Evolutionary conservation across 805 yeast genomes (phyloP), one percentile per base, ranked within the genome.

Genomic region (Scheffersomyces spartinae): DNA sequence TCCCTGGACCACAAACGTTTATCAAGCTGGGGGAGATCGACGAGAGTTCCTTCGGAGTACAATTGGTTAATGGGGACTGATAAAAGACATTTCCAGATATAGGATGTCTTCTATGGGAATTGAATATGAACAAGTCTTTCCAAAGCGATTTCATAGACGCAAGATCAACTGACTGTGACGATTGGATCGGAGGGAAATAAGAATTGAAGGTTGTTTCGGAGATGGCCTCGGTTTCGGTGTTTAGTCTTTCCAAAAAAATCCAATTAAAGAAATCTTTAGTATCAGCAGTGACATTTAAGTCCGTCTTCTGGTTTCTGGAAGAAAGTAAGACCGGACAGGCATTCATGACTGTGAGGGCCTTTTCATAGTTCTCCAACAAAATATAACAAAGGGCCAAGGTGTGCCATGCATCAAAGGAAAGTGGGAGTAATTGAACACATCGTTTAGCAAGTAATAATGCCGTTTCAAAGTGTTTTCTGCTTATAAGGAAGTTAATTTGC

Each of bases 361-460:
- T 34, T 17, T 35, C 35, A 31, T 34, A 52, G 25, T 56, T 41
- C 10, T 40, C 37, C 6, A 20, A 30, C 24, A 57, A 33, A 13
- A 52, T 36, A 27, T 55, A 52, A 30, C 55, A 43, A 11, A 58
- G 38, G 2, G 59, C 42, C 22, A 60, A 38, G 20, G 40, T 39
- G 38, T 41, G 49, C 66, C 66, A 60, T 18, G 53, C 44, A 18
- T 58, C 64, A 29, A 50, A 60, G 33, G 59, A 64, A 12, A 59
- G 40, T 5, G 64, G 64, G 19, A 58, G 33, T 7, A 56, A 39
- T 14, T 39, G 29, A 15, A 57, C 47, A 12, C 55, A 45, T 7
- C 38, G 41, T 21, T 50, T 35, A 9, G 64, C 54, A 8, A 57
- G 29, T 6, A 29, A 26, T 26, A 46, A 26, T 1, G 66, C 66